Conservation (phyloP, 2,329 filamentous ascomycete genomes). For the Pseudocercospora pini-densiflorae region DNA sequence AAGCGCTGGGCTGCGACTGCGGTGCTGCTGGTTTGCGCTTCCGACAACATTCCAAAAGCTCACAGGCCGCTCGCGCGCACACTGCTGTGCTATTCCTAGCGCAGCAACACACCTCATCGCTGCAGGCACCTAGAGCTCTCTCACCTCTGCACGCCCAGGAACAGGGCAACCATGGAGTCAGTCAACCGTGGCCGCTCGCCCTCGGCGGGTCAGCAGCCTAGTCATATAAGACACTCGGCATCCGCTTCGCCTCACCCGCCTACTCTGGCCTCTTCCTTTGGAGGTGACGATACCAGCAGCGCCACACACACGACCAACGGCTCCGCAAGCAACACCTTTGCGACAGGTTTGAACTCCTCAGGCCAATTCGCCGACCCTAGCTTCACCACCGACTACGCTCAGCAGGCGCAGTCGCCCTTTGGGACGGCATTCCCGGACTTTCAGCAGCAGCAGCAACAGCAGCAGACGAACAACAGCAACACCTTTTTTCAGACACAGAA, state of each 20-base stretch:
- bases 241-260: slow-evolving; percentile 37
- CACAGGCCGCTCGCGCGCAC: slow-evolving; percentile 12
- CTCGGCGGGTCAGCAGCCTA: slow-evolving; percentile 28
- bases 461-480: slow-evolving; percentile 40
- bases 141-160: slow-evolving; percentile 3
- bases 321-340: slow-evolving; percentile 18
- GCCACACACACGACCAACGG: slow-evolving; percentile 29
- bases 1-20: not conserved
- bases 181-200: slow-evolving; percentile 29
- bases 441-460: slow-evolving; percentile 39
- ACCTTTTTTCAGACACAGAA: slow-evolving; percentile 15
- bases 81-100: slow-evolving; percentile 22
- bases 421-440: slow-evolving; percentile 40
- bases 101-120: slow-evolving; percentile 4
- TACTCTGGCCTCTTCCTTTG: slow-evolving; percentile 29
- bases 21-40: not conserved
- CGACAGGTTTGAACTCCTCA: slow-evolving; percentile 33
- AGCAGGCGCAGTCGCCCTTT: slow-evolving; percentile 48
- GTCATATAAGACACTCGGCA: slow-evolving; percentile 36
- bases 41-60: not conserved
- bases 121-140: slow-evolving; percentile 5
- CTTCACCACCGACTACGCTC: slow-evolving; percentile 53
- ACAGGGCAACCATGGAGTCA: slow-evolving; percentile 22
- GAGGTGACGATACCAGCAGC: slow-evolving; percentile 18
- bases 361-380: slow-evolving; percentile 35